A percentile compares a stretch with the other conserved stretches of the same genome.
Conservation (phyloP, 352 stramenopile species). For the Phytophthora megakarya region DNA sequence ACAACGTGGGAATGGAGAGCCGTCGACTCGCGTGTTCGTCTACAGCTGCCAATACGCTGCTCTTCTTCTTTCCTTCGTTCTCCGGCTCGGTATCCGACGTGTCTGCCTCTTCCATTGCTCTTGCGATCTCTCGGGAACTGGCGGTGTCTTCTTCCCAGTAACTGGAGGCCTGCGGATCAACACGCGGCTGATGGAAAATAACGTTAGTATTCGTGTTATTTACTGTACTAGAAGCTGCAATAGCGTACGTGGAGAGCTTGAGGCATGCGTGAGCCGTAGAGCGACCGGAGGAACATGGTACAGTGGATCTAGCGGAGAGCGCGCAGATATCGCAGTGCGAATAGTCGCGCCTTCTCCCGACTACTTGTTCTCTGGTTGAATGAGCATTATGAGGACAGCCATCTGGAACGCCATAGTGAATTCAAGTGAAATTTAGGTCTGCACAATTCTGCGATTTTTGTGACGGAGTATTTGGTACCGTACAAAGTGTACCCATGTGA, state of each 20-base stretch:
- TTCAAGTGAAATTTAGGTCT: neutral
- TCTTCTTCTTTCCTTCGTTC: slow-evolving; percentile 59
- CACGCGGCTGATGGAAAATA: slow-evolving; percentile 50
- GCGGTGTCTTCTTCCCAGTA: slow-evolving; percentile 85
- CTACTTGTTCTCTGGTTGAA: slow-evolving; percentile 26
- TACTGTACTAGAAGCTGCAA: neutral
- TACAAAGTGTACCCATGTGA: slow-evolving; percentile 17
- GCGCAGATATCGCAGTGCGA: slow-evolving; percentile 7
- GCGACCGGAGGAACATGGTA: slow-evolving; percentile 77
- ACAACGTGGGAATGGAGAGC: slow-evolving; percentile 19
- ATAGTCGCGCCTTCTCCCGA: slow-evolving; percentile 23
- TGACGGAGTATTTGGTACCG: neutral
- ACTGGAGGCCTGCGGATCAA: slow-evolving; percentile 65
- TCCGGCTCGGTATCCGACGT: slow-evolving; percentile 31
- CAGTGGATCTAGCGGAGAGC: slow-evolving; percentile 6
- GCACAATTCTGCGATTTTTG: neutral
- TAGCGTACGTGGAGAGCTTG: slow-evolving; percentile 69
- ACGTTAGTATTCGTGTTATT: neutral
- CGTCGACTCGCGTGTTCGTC: slow-evolving; percentile 29
- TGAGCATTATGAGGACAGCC: too few species aligned
- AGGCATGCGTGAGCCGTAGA: slow-evolving; percentile 81
- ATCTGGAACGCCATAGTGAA: too few species aligned
- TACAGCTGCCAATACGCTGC: slow-evolving; percentile 32
- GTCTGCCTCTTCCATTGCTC: slow-evolving; percentile 66
- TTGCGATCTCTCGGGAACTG: slow-evolving; percentile 64